Base-by-base conservation (phyloP, 139 green algal species). In the Coelastrella sp. region DNA sequence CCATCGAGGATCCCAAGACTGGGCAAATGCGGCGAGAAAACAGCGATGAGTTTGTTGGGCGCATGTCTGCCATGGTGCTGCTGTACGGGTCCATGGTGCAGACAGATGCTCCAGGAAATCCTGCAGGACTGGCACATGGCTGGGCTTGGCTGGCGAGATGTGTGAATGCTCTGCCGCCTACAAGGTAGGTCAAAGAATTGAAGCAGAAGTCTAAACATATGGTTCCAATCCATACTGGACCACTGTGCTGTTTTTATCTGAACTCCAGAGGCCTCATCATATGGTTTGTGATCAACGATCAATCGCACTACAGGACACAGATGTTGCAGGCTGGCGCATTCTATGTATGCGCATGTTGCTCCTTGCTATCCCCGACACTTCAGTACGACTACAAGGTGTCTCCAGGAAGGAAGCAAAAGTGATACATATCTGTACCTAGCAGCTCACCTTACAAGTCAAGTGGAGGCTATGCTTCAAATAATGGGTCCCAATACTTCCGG, bases 81-180 rank as follows among this genome's bases (percentile, higher is more conserved):
- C 45, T 69, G 59, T 73, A 71, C 27, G 59, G 59, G 15, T 17
- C 53, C 27, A 64, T 68, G 32, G 60, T 84, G 27, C 62, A 84
- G 60, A 84, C 78, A 25, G 60, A 71, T n/a, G 27, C 60, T 4
- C 40, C 78, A 7, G 78, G 83, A 23, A 53, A 82, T 59, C 30
- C 83, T 8, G 30, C 43, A 19, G 40, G 38, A 2, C 72, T 83
- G 41, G 53, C n/a, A 19, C 40, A 68, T 27, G 83, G 57, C 40
- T 87, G 83, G 83, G 37, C 72, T 6, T 87, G 40, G 37, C 40
- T 83, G 60, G 83, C 83, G 4, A 64, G 83, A 40, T 51, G 79
- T 57, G 57, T 87, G 11, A 83, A 87, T 37, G 43, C 40, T 5
- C 32, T 87, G 72, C 83, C 83, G 15, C 40, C 83, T 25, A 84